Percentiles rank a stretch among this genome's conserved stretches.
These are phyloP conservation scores for Sugiyamaella valdiviana DNA, from an alignment of 805 yeast genomes.

Conservation along the genomic window DNA sequence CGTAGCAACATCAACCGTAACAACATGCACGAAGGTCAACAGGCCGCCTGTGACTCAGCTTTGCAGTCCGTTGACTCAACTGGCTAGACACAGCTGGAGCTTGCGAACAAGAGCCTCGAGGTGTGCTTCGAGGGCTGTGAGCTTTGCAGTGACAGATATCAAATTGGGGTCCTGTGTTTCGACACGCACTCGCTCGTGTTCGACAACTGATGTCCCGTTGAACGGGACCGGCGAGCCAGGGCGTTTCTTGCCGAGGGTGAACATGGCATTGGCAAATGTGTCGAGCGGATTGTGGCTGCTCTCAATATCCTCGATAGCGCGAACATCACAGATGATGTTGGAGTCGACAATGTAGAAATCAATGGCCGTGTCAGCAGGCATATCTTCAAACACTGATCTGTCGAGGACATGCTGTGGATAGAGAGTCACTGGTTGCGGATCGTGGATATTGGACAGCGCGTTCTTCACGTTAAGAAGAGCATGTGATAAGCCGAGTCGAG, in stretches of 20 bases:
- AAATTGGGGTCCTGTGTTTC: constrained; percentile 25
- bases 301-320: constrained; percentile 11
- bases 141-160: constrained; percentile 21
- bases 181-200: constrained; percentile 19
- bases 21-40: neutral
- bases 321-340: constrained; percentile 17
- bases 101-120: constrained; percentile 19
- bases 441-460: constrained; percentile 8
- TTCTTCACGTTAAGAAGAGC: constrained; percentile 3
- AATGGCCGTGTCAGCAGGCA: constrained; percentile 15
- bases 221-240: constrained; percentile 6
- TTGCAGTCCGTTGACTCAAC: neutral
- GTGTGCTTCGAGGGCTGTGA: constrained; percentile 20
- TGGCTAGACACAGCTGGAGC: constrained; percentile 32
- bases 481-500: neutral
- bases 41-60: neutral
- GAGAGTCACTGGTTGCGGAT: constrained; percentile 10
- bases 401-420: constrained; percentile 14
- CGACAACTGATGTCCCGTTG: constrained; percentile 16
- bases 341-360: constrained; percentile 21
- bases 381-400: constrained; percentile 6
- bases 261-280: constrained; percentile 1
- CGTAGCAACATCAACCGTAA: neutral
- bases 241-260: constrained; percentile 2
- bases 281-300: constrained; percentile 1